Base-by-base conservation (phyloP, 2,329 filamentous ascomycete genomes). In the Cyphellophora europaea region DNA sequence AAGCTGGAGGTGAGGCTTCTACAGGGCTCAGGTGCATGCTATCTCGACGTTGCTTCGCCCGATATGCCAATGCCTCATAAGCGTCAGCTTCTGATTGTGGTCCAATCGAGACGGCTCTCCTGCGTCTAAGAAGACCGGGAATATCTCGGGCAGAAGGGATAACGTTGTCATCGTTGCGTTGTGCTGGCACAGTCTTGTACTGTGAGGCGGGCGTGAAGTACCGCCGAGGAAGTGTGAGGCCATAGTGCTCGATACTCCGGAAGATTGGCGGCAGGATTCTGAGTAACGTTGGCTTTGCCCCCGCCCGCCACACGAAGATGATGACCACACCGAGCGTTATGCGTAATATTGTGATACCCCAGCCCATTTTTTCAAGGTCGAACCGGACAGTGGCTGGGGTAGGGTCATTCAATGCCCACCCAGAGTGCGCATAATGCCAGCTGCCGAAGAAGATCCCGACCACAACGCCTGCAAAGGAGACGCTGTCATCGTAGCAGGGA, bases 401-500 rank as follows among this genome's bases (percentile, higher is more conserved):
- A 3, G 72, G 72, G 12, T 64, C 30, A 18, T 19, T 17, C 15
- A 17, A 16, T 6, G 30, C 17, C 6, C 17, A 32, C 51, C 39
- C 68, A 19, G 10, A 10, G 6, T 16, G 16, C 2, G 73, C 72
- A 49, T 83, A 85, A 50, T 87, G 83, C 89, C 88, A 96, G 5
- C 77, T 80, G 6, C 83, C 89, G 40, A 83, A 61, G 51, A 93
- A 82, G 30, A 85, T 66, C 0, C 91, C 91, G 49, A 95, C 83
- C 36, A 93, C 71, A 14, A 95, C 88, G 2, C 85, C 89, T 13
- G 86, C 80, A 59, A 96, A 96, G 3, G 88, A 80, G 32, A 96
- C 85, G 49, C 85, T 93, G 61, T 96, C 89, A 55, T 96, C 89
- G 54, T 93, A 96, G 58, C 89, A 96, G 4, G 89, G 89, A 49